Evolutionary conservation across 352 stramenopile genomes (phyloP), one percentile per base, ranked within the genome.

Genomic region (Paralagenidium karlingii): DNA sequence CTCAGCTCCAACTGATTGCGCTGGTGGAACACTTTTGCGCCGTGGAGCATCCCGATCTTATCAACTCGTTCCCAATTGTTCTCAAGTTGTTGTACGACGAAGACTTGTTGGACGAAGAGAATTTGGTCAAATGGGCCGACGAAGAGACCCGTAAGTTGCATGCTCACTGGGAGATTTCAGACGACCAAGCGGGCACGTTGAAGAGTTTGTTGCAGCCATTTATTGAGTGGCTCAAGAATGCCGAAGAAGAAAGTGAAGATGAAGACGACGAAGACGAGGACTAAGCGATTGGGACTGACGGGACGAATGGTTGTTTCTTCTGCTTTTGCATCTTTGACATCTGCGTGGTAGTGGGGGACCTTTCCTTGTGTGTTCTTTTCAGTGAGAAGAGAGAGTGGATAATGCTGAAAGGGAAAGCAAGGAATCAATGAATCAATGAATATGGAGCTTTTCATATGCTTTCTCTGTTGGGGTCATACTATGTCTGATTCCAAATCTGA

Each of bases 81-180:
- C 62, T 98, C 18, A 98, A 98, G 77, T 65, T 96, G 11, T 50
- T 98, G 6, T 98, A 97, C 65, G 95, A 98, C 52, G 84, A 96
- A 39, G 95, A 98, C 49, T 51, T 97, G 10, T 53, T 99, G 11
- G 84, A 97, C 27, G 95, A 99, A 51, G 92, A 98, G 38, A 85
- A 63, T 22, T 86, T 99, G 13, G 55, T 98, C 4, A 68, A 87
- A 33, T 99, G 95, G 95, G 75, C 79, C 7, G 68, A 60, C 22
- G 58, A 63, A 40, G 63, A 56, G 52, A 75, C 63, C 13, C 68
- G 76, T 47, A 87, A 80, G 48, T 63, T 87, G 42, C 87, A 81
- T 43, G 73, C 71, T 3, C 79, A 95, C 61, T 87, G 83, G 65
- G 80, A 83, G 34, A 90, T 88, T 37, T 85, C 44, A 39, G 80